Evolutionary conservation across 768 basidiomycete species (phyloP).

Genomic region (Suillus spraguei): DNA sequence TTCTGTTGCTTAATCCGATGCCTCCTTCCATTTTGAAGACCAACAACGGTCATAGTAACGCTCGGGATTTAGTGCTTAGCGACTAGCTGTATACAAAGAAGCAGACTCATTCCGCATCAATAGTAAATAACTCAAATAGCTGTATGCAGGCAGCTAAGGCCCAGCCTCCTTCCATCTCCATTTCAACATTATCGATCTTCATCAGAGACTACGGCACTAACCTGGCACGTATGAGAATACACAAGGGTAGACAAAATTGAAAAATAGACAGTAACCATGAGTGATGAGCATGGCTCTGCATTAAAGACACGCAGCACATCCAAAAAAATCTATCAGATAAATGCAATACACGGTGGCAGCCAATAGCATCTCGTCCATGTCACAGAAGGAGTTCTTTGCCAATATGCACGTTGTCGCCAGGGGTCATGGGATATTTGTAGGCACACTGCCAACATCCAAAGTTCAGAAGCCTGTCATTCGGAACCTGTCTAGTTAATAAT

Average conservation of each 20-base stretch:
- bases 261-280: background rate
- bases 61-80: no score
- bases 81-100: background rate
- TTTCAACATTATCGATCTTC: background rate
- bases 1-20: no score
- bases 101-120: background rate
- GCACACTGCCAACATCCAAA: background rate
- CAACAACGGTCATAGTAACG: no score
- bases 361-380: background rate
- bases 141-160: background rate
- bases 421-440: background rate
- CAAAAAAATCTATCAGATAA: background rate
- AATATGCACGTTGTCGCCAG: background rate
- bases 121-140: background rate
- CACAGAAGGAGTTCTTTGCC: background rate
- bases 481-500: background rate
- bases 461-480: background rate
- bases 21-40: no score
- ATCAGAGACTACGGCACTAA: background rate
- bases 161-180: background rate
- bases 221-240: background rate
- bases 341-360: background rate
- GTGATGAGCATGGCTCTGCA: background rate
- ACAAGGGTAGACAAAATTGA: background rate
- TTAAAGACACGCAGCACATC: background rate